A percentile compares a stretch with the other conserved stretches of the same genome.
These are phyloP conservation scores for Castanea crenata DNA, from an alignment of 306 rosid genomes.

Conservation along the genomic window DNA sequence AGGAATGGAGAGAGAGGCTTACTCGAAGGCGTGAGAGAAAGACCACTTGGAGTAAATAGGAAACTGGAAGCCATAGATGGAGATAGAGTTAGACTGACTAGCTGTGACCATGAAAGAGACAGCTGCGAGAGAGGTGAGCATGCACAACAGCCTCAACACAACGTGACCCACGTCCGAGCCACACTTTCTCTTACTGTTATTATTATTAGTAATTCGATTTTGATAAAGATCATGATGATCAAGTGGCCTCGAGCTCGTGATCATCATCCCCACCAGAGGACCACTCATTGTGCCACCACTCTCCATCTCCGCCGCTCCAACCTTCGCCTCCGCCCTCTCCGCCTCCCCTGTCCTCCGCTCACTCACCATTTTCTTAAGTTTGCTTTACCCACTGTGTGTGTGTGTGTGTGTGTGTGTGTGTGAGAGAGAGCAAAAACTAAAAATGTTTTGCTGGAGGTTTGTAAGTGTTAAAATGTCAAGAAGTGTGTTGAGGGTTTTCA, in stretches of 20 bases:
- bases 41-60: conserved; percentile 86
- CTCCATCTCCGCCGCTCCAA: conserved; percentile 27
- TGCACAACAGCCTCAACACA: conserved; percentile 48
- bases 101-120: conserved; percentile 76
- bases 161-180: conserved; percentile 41
- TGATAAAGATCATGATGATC: too few relatives aligned
- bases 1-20: conserved; percentile 20
- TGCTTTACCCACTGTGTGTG: too few relatives aligned
- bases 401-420: too few relatives aligned
- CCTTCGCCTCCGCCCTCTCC: conserved; percentile 32
- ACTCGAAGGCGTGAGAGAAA: conserved; percentile 68
- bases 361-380: conserved; percentile 26
- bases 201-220: not conserved
- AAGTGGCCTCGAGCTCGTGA: not conserved
- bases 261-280: conserved; percentile 28
- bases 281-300: conserved; percentile 34
- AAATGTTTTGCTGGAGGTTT: too few relatives aligned
- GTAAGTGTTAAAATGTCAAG: too few relatives aligned
- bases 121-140: conserved; percentile 48
- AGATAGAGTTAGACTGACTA: conserved; percentile 43
- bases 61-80: conserved; percentile 56
- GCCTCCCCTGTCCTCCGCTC: conserved; percentile 44
- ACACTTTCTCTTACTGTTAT: too few relatives aligned
- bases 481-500: too few relatives aligned
- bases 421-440: not conserved